Evolutionary conservation across 192 early-diverging fungal genomes (phyloP).

Genomic region (Backusella tuberculispora): DNA sequence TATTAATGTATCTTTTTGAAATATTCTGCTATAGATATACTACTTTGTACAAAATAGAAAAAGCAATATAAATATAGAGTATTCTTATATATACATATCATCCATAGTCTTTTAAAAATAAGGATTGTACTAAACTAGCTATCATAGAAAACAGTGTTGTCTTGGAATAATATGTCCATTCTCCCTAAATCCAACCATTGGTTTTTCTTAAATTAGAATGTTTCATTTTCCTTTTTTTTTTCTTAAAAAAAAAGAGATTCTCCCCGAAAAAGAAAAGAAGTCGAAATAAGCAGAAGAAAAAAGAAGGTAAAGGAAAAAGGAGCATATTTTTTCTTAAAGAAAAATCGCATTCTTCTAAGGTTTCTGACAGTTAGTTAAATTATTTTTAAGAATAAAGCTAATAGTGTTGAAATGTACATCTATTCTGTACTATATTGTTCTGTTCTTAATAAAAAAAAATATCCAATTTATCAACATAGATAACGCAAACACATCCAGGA

Average conservation of each 20-base stretch:
- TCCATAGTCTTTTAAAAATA: background rate
- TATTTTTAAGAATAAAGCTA: too few species aligned
- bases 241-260: background rate
- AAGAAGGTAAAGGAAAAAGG: background rate
- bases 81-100: background rate
- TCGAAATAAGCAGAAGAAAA: slow-evolving; percentile 1
- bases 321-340: background rate
- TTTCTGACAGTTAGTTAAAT: too few species aligned
- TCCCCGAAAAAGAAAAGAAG: slow-evolving; percentile 8
- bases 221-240: background rate
- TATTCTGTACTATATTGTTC: too few species aligned
- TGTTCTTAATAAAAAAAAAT: too few species aligned
- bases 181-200: slow-evolving; percentile 1
- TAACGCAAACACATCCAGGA: too few species aligned
- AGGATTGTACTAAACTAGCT: background rate
- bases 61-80: background rate
- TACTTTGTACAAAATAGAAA: background rate
- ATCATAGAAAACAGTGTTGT: background rate
- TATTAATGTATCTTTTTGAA: too few species aligned
- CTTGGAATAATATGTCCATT: background rate
- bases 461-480: too few species aligned
- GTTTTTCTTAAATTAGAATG: background rate
- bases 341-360: background rate
- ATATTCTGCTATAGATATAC: too few species aligned
- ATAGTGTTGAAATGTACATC: too few species aligned